Evolutionary conservation across 108 stramenopile species (phyloP).

Genomic region (Cyclotella choctawhatcheeana): DNA sequence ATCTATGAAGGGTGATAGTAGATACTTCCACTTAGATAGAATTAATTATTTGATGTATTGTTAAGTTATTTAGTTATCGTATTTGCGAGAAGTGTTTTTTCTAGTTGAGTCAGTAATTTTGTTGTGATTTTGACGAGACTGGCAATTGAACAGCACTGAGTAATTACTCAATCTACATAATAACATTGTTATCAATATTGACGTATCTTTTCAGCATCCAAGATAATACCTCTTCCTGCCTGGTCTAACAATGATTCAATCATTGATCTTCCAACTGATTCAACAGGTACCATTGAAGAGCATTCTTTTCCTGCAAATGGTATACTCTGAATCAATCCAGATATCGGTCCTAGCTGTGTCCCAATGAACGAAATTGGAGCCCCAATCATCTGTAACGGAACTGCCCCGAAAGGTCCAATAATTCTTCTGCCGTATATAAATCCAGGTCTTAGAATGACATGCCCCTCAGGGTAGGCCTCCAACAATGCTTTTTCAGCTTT

Average conservation of each 20-base stretch:
- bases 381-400: constrained; percentile 50
- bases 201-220: constrained; percentile 45
- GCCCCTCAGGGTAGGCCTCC: constrained; percentile 48
- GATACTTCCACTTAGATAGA: too few species aligned
- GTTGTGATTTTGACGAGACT: too few species aligned
- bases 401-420: constrained; percentile 30
- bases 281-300: constrained; percentile 48
- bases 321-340: constrained; percentile 38
- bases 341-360: constrained; percentile 47
- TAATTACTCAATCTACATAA: too few species aligned
- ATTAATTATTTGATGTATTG: too few species aligned
- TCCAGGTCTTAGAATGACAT: constrained; percentile 69
- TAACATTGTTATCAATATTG: constrained; percentile 37
- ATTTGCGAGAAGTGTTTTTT: too few species aligned
- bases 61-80: too few species aligned
- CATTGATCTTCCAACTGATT: constrained; percentile 43
- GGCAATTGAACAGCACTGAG: too few species aligned
- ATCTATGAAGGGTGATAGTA: too few species aligned
- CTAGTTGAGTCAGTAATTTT: too few species aligned
- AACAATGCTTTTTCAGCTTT: constrained; percentile 66
- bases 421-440: constrained; percentile 68
- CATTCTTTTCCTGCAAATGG: constrained; percentile 48
- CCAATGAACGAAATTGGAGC: constrained; percentile 39
- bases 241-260: constrained; percentile 24
- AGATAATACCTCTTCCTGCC: constrained; percentile 23